phyloP scores from a whole-genome alignment of 2,329 filamentous ascomycete species.

The Aspergillus awamori region DNA sequence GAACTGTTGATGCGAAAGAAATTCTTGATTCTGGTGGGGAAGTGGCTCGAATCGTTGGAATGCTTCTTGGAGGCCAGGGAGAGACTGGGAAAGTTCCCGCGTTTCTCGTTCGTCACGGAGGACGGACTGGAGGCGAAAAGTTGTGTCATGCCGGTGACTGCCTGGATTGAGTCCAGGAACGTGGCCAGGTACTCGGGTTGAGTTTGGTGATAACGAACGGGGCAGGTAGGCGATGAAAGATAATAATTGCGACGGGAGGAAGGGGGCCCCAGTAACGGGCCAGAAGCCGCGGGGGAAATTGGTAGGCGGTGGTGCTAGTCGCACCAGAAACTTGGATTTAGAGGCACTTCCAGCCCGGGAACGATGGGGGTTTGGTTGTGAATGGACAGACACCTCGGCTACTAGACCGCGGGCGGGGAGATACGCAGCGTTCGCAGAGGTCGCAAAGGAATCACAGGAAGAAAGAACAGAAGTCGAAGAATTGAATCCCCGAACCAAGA shows the following conservation, averaged over 20 bases:
- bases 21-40: conserved; percentile 68
- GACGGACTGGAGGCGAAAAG: conserved; percentile 46
- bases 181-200: conserved; percentile 1
- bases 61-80: conserved; percentile 51
- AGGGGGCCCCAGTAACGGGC: conserved; percentile 14
- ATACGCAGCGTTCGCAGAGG: conserved; percentile 21
- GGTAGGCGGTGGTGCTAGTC: conserved; percentile 19
- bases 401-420: conserved; percentile 2
- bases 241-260: conserved; percentile 12
- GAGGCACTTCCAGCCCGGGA: conserved; percentile 30
- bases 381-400: conserved; percentile 2
- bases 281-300: conserved; percentile 21
- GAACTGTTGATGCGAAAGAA: conserved; percentile 69
- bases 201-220: neutral
- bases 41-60: conserved; percentile 49
- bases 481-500: neutral
- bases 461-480: neutral
- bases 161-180: neutral
- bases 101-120: conserved; percentile 49
- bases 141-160: conserved; percentile 44
- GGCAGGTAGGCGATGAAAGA: conserved; percentile 3
- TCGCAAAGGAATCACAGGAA: conserved; percentile 13
- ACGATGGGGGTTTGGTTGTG: conserved; percentile 21
- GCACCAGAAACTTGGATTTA: conserved; percentile 20
- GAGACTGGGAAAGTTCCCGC: conserved; percentile 50